Conservation (phyloP, 2,329 filamentous ascomycete genomes). For the Ophiocordyceps camponoti-saundersi region DNA sequence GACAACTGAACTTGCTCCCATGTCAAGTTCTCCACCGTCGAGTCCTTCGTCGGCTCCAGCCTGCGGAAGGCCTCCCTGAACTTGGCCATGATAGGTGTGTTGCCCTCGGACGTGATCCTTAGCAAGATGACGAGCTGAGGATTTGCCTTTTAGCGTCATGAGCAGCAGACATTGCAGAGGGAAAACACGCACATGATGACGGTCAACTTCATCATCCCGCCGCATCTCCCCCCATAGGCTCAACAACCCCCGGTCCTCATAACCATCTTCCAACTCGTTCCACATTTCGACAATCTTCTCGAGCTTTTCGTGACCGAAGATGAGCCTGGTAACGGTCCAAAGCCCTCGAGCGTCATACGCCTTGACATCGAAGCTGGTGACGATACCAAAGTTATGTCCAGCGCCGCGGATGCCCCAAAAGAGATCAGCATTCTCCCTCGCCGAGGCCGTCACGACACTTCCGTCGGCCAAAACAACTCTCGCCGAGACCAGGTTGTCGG, state of each 20-base stretch:
- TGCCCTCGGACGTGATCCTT: conserved; percentile 2
- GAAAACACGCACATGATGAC: not conserved
- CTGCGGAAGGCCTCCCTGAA: conserved; percentile 4
- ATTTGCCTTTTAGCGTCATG: not conserved
- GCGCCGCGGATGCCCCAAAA: conserved; percentile 17
- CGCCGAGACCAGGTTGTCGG: conserved; percentile 15
- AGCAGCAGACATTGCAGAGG: not conserved
- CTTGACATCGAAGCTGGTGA: conserved; percentile 12
- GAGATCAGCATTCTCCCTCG: conserved; percentile 12
- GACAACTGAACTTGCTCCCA: conserved; percentile 3
- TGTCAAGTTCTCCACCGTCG: not conserved
- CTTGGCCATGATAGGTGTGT: not conserved
- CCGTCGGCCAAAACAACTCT: conserved; percentile 15
- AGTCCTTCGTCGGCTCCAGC: conserved; percentile 1
- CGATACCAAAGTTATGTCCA: conserved; percentile 17
- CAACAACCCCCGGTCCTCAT: not conserved
- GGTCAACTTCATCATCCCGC: not conserved
- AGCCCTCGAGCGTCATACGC: conserved; percentile 5
- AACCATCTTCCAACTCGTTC: not conserved
- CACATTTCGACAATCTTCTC: not conserved
- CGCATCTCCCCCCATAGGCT: not conserved
- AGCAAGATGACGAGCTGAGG: conserved; percentile 3
- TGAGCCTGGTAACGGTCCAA: not conserved
- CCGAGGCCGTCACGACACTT: conserved; percentile 5
- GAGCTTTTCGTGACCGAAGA: conserved; percentile 1